These are phyloP conservation scores for Sporothrix brunneoviolacea DNA, from an alignment of 2,329 filamentous ascomycete species.

Conservation along the genomic window DNA sequence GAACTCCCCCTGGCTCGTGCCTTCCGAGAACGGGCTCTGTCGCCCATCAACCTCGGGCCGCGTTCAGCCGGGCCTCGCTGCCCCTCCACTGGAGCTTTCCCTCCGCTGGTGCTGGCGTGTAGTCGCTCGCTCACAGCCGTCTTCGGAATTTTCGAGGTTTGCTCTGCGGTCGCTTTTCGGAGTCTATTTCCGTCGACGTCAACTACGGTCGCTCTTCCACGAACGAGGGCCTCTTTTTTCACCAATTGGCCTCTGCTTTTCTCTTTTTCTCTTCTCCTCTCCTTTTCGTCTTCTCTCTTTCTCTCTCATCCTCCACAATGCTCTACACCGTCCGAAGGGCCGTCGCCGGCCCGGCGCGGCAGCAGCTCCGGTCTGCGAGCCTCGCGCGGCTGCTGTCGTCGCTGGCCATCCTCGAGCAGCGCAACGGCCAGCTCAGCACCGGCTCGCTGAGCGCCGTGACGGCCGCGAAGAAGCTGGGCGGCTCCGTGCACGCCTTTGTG, in stretches of 20 bases:
- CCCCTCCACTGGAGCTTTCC: background rate
- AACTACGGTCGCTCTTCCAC: background rate
- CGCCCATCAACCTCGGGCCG: constrained; percentile 30
- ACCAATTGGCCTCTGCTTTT: background rate
- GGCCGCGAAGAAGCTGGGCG: constrained; percentile 80
- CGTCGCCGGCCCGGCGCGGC: constrained; percentile 8
- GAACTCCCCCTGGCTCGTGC: too few relatives aligned
- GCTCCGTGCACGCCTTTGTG: constrained; percentile 77
- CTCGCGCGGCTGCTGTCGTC: constrained; percentile 72
- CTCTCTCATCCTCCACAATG: constrained; percentile 7
- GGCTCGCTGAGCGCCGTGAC: constrained; percentile 80
- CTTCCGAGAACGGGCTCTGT: background rate
- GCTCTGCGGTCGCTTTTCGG: background rate
- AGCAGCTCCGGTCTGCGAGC: constrained; percentile 37
- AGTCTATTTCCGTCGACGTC: background rate
- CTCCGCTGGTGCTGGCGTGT: background rate
- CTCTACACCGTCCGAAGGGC: constrained; percentile 17
- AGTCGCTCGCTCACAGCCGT: constrained; percentile 3
- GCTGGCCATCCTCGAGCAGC: constrained; percentile 86
- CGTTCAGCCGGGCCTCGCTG: constrained; percentile 26
- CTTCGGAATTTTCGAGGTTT: constrained; percentile 3
- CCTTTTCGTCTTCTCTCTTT: background rate
- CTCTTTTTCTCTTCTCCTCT: background rate
- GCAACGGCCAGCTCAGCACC: constrained; percentile 76
- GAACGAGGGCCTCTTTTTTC: background rate